Evolutionary conservation across 2,329 filamentous ascomycete species (phyloP).

Genomic region (Calonectria multiphialidica): DNA sequence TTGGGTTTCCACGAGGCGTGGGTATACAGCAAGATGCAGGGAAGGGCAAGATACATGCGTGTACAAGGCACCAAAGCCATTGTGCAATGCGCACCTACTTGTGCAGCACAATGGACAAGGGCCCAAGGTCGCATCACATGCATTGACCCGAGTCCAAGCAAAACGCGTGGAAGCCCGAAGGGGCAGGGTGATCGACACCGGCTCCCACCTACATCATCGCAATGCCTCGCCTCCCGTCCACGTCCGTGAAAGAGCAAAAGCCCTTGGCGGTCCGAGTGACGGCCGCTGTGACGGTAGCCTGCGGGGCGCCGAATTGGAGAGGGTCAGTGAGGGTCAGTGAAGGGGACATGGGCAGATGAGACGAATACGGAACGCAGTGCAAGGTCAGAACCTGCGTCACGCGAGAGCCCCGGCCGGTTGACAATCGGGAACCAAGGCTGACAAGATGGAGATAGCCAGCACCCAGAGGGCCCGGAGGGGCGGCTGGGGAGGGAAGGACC

Average conservation of each 20-base stretch:
- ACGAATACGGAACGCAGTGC: not conserved
- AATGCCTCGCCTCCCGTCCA: not conserved
- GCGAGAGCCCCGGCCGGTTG: not conserved
- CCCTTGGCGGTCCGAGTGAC: not conserved
- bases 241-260: not conserved
- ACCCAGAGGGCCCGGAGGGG: too few relatives aligned
- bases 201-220: conserved; percentile 4
- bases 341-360: not conserved
- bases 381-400: not conserved
- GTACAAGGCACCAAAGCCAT: not conserved
- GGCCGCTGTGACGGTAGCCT: not conserved
- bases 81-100: not conserved
- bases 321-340: not conserved
- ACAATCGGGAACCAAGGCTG: not conserved
- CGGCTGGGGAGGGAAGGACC: too few relatives aligned
- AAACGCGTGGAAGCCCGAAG: not conserved
- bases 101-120: not conserved
- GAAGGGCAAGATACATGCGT: not conserved
- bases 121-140: not conserved
- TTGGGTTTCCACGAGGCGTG: not conserved
- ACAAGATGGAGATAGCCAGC: not conserved
- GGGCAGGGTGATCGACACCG: not conserved
- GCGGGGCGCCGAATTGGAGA: not conserved
- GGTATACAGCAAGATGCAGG: not conserved
- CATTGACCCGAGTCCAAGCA: not conserved